phyloP scores from a whole-genome alignment of 2,329 filamentous ascomycete genomes.

The Cercospora janseana region DNA sequence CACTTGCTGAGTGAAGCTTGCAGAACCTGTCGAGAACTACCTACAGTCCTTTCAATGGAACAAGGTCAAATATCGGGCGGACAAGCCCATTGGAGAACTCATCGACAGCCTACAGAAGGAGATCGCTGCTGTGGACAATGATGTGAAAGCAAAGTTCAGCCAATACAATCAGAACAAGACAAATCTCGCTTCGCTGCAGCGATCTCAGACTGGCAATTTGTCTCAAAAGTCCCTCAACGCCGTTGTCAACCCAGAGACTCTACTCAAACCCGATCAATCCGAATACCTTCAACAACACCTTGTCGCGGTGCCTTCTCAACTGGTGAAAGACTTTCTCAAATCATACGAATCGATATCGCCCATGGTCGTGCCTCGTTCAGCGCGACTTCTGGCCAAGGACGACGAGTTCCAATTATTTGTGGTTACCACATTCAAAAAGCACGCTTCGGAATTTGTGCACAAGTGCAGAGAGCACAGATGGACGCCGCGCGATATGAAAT shows the following conservation, averaged over 20 bases:
- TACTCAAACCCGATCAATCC: constrained; percentile 76
- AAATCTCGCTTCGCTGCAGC: constrained; percentile 74
- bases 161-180: constrained; percentile 93
- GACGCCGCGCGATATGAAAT: constrained; percentile 92
- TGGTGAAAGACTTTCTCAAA: constrained; percentile 83
- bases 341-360: constrained; percentile 83
- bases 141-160: constrained; percentile 89
- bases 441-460: constrained; percentile 80
- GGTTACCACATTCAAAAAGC: constrained; percentile 92
- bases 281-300: constrained; percentile 97
- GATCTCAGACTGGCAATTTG: constrained; percentile 91
- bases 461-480: constrained; percentile 91
- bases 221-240: constrained; percentile 90
- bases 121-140: constrained; percentile 86
- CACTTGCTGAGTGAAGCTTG: constrained; percentile 17
- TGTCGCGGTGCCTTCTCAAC: constrained; percentile 76
- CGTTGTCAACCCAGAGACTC: constrained; percentile 70
- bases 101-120: constrained; percentile 91
- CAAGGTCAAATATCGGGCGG: constrained; percentile 92
- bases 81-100: constrained; percentile 83
- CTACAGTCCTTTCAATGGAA: constrained; percentile 90
- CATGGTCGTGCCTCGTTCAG: constrained; percentile 92
- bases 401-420: constrained; percentile 86
- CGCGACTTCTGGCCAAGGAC: constrained; percentile 75
- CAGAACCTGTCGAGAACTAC: constrained; percentile 95